Percentiles rank a stretch among this genome's conserved stretches.
These are phyloP conservation scores for Pisolithus tinctorius DNA, from an alignment of 768 basidiomycete species.

Conservation along the genomic window DNA sequence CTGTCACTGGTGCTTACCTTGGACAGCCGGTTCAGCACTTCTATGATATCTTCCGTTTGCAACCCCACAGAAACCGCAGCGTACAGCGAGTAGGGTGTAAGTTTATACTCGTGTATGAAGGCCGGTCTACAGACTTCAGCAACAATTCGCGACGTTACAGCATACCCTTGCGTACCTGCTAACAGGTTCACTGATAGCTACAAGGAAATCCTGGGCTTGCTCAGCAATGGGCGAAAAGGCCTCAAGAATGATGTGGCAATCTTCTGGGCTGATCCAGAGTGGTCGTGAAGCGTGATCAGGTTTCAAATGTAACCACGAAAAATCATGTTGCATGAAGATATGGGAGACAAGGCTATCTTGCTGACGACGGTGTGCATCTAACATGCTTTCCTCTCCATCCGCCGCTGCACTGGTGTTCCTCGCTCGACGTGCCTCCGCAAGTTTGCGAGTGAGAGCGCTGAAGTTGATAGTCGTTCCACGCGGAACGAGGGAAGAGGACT, in stretches of 20 bases:
- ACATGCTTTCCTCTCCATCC: conserved; percentile 39
- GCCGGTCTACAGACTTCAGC: conserved; percentile 58
- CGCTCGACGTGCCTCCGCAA: conserved; percentile 54
- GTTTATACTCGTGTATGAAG: conserved; percentile 98
- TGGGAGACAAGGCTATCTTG: conserved; percentile 75
- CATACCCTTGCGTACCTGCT: conserved; percentile 67
- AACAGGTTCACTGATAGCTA: conserved; percentile 97
- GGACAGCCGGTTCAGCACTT: conserved; percentile 79
- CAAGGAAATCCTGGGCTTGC: conserved; percentile 96
- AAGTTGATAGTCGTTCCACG: conserved; percentile 81
- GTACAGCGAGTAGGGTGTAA: conserved; percentile 96
- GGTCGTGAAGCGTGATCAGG: conserved; percentile 88
- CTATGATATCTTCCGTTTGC: conserved; percentile 97
- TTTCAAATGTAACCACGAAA: conserved; percentile 82
- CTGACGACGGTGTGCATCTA: conserved; percentile 62
- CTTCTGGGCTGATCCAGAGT: conserved; percentile 92
- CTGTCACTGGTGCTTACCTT: conserved; percentile 38
- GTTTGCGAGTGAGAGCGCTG: conserved; percentile 73
- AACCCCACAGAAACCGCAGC: conserved; percentile 98
- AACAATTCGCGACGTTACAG: conserved; percentile 21
- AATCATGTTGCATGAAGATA: conserved; percentile 82
- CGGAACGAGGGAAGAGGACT: conserved; percentile 44
- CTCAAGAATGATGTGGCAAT: conserved; percentile 92
- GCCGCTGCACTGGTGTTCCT: conserved; percentile 22
- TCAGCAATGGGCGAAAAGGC: conserved; percentile 97